A percentile compares a stretch with the other conserved stretches of the same genome.
Conservation (phyloP, 2,329 filamentous ascomycete genomes). For the Didymella sp. region DNA sequence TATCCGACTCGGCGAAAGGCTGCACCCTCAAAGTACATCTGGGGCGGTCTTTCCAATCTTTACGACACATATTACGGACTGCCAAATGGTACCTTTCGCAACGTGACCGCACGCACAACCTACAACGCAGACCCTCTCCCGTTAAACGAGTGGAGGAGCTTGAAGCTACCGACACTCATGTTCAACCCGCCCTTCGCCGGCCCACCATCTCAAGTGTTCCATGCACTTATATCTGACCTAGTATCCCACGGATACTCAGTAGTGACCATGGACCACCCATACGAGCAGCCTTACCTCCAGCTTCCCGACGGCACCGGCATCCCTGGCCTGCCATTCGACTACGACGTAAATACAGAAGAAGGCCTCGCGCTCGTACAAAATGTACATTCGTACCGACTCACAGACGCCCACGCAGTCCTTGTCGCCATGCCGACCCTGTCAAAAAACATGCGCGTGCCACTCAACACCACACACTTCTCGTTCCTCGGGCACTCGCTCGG, state of each 20-base stretch:
- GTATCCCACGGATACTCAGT: constrained; percentile 22
- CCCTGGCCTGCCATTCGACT: constrained; percentile 10
- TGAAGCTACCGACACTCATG: constrained; percentile 17
- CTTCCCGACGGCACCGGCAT: constrained; percentile 22
- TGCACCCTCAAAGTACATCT: constrained; percentile 12
- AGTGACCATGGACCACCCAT: constrained; percentile 27
- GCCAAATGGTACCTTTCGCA: neutral
- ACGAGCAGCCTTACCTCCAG: constrained; percentile 27
- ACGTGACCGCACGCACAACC: neutral
- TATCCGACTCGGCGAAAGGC: constrained; percentile 19
- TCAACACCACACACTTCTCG: constrained; percentile 25
- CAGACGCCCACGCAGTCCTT: constrained; percentile 20
- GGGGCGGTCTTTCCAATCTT: neutral
- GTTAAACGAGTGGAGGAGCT: neutral
- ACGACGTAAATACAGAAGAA: neutral
- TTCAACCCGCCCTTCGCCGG: constrained; percentile 20
- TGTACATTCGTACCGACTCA: constrained; percentile 13
- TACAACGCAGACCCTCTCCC: neutral
- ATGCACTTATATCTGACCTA: constrained; percentile 20
- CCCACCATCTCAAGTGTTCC: constrained; percentile 20
- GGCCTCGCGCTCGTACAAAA: neutral
- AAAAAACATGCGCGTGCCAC: neutral
- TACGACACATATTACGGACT: constrained; percentile 3
- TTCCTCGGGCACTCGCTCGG: constrained; percentile 29
- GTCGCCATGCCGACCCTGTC: constrained; percentile 5